These are phyloP conservation scores for Chalciporus sp. DNA, from an alignment of 1,284 basidiomycete species.

Conservation along the genomic window DNA sequence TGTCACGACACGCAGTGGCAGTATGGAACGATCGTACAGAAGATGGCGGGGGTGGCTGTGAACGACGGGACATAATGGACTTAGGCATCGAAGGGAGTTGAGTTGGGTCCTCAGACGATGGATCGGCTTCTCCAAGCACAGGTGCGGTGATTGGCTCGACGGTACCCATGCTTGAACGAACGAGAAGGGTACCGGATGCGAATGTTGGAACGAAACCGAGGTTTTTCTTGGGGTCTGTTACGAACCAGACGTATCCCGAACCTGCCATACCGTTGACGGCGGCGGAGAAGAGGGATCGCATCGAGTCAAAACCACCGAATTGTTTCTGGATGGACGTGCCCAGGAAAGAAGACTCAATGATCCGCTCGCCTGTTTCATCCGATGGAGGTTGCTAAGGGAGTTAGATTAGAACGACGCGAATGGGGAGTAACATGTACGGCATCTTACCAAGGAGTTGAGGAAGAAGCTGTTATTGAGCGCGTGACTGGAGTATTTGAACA, in stretches of 20 bases:
- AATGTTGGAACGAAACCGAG: slow-evolving; percentile 84
- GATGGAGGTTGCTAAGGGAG: slow-evolving; percentile 52
- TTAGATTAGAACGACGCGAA: neutral
- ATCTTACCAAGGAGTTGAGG: slow-evolving; percentile 79
- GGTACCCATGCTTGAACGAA: slow-evolving; percentile 52
- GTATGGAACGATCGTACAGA: slow-evolving; percentile 31
- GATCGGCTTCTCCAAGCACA: slow-evolving; percentile 28
- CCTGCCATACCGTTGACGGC: slow-evolving; percentile 79
- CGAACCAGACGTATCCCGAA: slow-evolving; percentile 89
- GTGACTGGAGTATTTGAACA: slow-evolving; percentile 91
- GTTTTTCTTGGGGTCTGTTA: slow-evolving; percentile 64
- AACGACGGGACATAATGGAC: slow-evolving; percentile 15
- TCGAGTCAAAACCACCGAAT: slow-evolving; percentile 66
- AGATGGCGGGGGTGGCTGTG: slow-evolving; percentile 12
- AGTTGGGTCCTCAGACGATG: neutral
- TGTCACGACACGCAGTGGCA: slow-evolving; percentile 8
- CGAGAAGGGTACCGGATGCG: slow-evolving; percentile 87
- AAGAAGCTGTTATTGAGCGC: slow-evolving; percentile 98
- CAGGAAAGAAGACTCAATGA: slow-evolving; percentile 42
- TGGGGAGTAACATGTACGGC: slow-evolving; percentile 3
- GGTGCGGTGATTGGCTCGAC: slow-evolving; percentile 39
- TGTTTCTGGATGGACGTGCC: slow-evolving; percentile 46
- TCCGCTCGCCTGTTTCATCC: slow-evolving; percentile 45
- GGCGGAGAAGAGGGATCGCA: slow-evolving; percentile 79
- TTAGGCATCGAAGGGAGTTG: slow-evolving; percentile 18